Percentiles rank a stretch among this genome's conserved stretches.
phyloP scores from a whole-genome alignment of 345 rosid species.

The Noccaea bulbosa region DNA sequence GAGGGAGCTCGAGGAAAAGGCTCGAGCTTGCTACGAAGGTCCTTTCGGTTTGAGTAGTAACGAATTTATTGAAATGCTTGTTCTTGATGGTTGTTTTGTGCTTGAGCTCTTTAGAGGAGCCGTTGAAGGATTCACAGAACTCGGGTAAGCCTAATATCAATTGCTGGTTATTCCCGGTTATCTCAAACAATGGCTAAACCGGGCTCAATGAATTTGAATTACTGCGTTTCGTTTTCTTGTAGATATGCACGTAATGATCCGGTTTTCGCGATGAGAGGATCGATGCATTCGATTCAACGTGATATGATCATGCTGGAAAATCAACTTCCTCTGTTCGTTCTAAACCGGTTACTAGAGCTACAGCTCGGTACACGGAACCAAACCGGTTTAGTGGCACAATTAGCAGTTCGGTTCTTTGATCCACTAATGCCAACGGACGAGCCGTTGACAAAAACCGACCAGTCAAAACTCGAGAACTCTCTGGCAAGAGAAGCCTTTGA shows the following conservation, averaged over 20 bases:
- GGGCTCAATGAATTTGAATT: neutral
- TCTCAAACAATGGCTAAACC: conserved; percentile 2
- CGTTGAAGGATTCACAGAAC: conserved; percentile 64
- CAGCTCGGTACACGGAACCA: conserved; percentile 59
- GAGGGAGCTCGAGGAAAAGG: conserved; percentile 70
- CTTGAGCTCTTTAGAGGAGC: conserved; percentile 80
- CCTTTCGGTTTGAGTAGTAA: conserved; percentile 57
- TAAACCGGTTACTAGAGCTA: conserved; percentile 68
- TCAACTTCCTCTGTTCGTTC: conserved; percentile 74
- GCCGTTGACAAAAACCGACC: conserved; percentile 65
- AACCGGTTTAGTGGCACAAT: conserved; percentile 66
- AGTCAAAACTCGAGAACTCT: conserved; percentile 56
- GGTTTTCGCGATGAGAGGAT: conserved; percentile 79
- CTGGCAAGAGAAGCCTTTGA: conserved; percentile 52
- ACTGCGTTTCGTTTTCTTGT: neutral
- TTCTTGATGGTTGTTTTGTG: conserved; percentile 82
- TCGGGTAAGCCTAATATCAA: conserved; percentile 43
- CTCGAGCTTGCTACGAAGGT: conserved; percentile 75
- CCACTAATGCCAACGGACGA: conserved; percentile 90
- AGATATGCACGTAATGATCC: conserved; percentile 79
- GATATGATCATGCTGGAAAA: conserved; percentile 95
- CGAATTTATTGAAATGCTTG: conserved; percentile 84
- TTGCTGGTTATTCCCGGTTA: conserved; percentile 13
- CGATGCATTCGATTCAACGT: conserved; percentile 85
- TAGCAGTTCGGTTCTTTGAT: conserved; percentile 76